phyloP scores from a whole-genome alignment of 2,329 filamentous ascomycete genomes.

The Colletotrichum truncatum region DNA sequence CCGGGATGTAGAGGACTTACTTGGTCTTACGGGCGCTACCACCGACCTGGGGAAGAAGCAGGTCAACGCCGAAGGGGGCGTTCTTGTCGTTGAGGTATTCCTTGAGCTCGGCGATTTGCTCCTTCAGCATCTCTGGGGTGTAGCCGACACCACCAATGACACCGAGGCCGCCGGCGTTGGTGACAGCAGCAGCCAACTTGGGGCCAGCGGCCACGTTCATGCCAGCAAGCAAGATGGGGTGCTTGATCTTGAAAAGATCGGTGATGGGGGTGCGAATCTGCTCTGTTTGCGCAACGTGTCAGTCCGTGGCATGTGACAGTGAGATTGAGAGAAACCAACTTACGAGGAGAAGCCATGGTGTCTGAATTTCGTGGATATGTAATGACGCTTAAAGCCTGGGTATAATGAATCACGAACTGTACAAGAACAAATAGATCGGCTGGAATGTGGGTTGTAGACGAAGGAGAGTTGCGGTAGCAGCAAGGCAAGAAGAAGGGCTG shows the following conservation, averaged over 20 bases:
- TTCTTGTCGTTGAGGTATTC: conserved; percentile 87
- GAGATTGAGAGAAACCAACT: conserved; percentile 44
- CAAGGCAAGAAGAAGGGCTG: neutral
- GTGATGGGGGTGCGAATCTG: conserved; percentile 91
- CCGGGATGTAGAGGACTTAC: conserved; percentile 45
- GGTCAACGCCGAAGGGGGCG: conserved; percentile 93
- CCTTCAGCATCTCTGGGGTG: conserved; percentile 95
- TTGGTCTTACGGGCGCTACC: conserved; percentile 96
- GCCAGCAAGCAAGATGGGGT: conserved; percentile 93
- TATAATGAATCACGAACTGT: conserved; percentile 24
- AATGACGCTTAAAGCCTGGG: neutral
- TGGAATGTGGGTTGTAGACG: neutral
- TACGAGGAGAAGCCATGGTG: conserved; percentile 84
- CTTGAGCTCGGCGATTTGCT: conserved; percentile 96
- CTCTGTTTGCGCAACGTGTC: conserved; percentile 60
- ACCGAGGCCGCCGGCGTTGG: conserved; percentile 94
- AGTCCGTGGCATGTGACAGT: conserved; percentile 30
- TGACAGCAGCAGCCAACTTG: conserved; percentile 94
- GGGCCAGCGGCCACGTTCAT: conserved; percentile 99
- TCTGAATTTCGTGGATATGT: conserved; percentile 10
- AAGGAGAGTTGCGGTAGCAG: neutral
- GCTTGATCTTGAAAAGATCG: conserved; percentile 97
- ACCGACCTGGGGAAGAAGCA: conserved; percentile 93
- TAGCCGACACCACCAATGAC: conserved; percentile 97
- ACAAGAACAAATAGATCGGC: conserved; percentile 30